Evolutionary conservation across 2,329 filamentous ascomycete genomes (phyloP).

Genomic region (Aspergillus sojae): DNA sequence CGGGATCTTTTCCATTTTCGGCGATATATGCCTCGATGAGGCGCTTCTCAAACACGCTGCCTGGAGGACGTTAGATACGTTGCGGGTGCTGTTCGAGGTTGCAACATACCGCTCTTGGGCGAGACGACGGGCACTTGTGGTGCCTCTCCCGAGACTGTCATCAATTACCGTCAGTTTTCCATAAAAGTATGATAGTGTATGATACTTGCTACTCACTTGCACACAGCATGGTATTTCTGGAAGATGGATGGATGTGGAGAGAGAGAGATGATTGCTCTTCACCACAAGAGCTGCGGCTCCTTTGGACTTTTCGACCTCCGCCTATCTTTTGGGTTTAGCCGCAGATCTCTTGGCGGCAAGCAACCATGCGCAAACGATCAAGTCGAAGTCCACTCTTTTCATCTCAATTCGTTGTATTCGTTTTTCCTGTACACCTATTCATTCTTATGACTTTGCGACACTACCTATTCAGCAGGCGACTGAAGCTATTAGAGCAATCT

Average conservation of each 20-base stretch:
- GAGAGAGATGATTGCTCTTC: conserved; percentile 21
- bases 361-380: conserved; percentile 1
- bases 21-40: conserved; percentile 93
- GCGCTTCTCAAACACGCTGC: conserved; percentile 90
- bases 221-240: conserved; percentile 56
- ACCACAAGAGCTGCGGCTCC: conserved; percentile 34
- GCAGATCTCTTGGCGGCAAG: conserved; percentile 25
- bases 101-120: conserved; percentile 78
- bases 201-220: conserved; percentile 59
- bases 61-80: conserved; percentile 50
- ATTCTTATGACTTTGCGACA: background rate
- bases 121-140: conserved; percentile 94
- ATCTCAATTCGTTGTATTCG: background rate
- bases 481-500: background rate
- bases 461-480: background rate
- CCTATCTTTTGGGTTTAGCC: conserved; percentile 37
- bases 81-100: conserved; percentile 16
- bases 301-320: conserved; percentile 39
- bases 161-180: conserved; percentile 23
- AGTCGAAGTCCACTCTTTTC: background rate
- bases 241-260: conserved; percentile 23
- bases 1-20: conserved; percentile 89
- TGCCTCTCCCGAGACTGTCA: conserved; percentile 88
- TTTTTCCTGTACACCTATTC: background rate
- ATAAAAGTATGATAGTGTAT: conserved; percentile 14